Conservation (phyloP, 306 rosid genomes). For the Dicorynia guianensis region DNA sequence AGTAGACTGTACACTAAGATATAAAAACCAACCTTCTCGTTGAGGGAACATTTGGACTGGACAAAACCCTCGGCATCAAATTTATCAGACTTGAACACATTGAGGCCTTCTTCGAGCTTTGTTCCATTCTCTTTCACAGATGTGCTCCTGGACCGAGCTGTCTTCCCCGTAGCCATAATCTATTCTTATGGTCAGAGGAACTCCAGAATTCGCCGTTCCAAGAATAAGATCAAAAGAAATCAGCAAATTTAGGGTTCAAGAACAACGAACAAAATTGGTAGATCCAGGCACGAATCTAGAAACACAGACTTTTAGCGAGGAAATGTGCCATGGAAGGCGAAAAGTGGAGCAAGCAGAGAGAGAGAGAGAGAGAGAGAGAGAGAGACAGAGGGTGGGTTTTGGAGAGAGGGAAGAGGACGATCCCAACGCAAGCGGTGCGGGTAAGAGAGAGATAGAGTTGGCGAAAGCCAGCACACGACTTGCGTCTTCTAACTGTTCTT, state of each 20-base stretch:
- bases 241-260: constrained; percentile 45
- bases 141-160: constrained; percentile 71
- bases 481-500: constrained; percentile 2
- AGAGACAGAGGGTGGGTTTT: too few relatives aligned
- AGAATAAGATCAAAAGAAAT: constrained; percentile 27
- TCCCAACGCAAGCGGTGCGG: constrained; percentile 43
- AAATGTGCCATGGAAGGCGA: constrained; percentile 27
- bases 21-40: constrained; percentile 72
- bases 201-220: not conserved
- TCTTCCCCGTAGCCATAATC: constrained; percentile 77
- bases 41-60: constrained; percentile 80
- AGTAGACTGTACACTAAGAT: not conserved
- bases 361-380: not conserved
- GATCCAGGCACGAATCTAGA: constrained; percentile 47
- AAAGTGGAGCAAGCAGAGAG: constrained; percentile 7
- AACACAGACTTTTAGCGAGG: not conserved
- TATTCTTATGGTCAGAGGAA: too few relatives aligned
- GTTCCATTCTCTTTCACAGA: constrained; percentile 73
- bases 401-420: constrained; percentile 3
- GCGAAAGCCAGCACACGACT: constrained; percentile 35
- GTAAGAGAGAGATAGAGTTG: constrained; percentile 1
- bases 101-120: constrained; percentile 85
- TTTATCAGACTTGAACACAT: constrained; percentile 82
- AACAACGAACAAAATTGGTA: constrained; percentile 6
- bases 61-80: constrained; percentile 83